Evolutionary conservation across 1,139 yeast species (phyloP), one percentile per base, ranked within the genome.

Genomic region (Pichia sp.): DNA sequence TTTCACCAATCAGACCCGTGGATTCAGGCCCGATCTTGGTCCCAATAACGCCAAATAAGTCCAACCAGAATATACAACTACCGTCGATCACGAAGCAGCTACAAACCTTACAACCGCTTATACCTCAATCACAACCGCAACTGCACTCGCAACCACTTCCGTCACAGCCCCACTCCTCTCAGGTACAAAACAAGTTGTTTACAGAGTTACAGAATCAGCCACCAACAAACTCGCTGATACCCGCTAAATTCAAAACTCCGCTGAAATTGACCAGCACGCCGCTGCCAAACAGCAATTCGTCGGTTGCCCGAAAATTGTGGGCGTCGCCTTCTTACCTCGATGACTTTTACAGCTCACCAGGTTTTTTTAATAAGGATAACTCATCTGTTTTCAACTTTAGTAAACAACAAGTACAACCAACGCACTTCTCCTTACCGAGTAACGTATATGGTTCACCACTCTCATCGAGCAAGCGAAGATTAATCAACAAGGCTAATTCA

Each of bases 301-400:
- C 61, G 51, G 36, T 54, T 4, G 44, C 43, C 4, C 61, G 59
- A 51, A 64, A 59, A 49, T 50, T 62, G 8, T 66, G 69, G 85
- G 78, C 82, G 62, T 81, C 87, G 23, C 89, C 89, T 26, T 78
- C 84, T 6, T 81, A 81, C 62, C 72, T 83, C 58, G 89, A 84
- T 60, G 89, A 84, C 62, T 84, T 84, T 63, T 82, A 82, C 63
- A 79, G 81, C 52, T 81, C 86, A 29, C 88, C 89, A 36, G 57
- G 60, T 15, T 41, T 45, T 32, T 23, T 49, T 11, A 16, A n/a
- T 15, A 36, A n/a, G n/a, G 41, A 36, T 15, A n/a, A n/a, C n/a
- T 36, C 41, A 6, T 36, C 41, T 13, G n/a, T 15, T 11, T 36
- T 36, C 16, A 36, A 36, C 16, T 15, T 11, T 10, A 13, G 16